These are phyloP conservation scores for Clarireedia homoeocarpa DNA, from an alignment of 2,329 filamentous ascomycete genomes.

Conservation along the genomic window DNA sequence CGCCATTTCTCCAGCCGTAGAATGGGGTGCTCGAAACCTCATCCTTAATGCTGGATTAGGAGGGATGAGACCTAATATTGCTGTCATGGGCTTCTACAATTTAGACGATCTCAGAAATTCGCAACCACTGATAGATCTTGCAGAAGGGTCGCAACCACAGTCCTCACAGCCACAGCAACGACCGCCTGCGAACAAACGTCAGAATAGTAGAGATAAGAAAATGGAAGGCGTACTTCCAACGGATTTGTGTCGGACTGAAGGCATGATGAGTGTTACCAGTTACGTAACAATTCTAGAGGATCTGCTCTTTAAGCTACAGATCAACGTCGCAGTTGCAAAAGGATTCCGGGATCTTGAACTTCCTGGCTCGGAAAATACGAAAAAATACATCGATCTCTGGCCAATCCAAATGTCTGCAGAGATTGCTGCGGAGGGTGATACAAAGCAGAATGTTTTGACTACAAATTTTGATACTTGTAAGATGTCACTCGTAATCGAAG, in stretches of 20 bases:
- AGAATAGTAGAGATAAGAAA: constrained; percentile 47
- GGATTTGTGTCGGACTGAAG: constrained; percentile 60
- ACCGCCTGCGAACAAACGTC: constrained; percentile 32
- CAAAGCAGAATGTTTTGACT: constrained; percentile 59
- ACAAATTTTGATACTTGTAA: constrained; percentile 88
- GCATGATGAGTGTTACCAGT: constrained; percentile 59
- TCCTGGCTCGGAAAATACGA: constrained; percentile 51
- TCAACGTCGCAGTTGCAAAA: constrained; percentile 79
- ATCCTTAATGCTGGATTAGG: constrained; percentile 75
- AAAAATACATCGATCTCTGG: constrained; percentile 83
- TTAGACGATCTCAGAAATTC: constrained; percentile 65
- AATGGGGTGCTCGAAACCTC: constrained; percentile 79
- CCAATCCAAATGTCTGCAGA: constrained; percentile 91
- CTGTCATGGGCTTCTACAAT: constrained; percentile 72
- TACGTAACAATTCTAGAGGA: constrained; percentile 83
- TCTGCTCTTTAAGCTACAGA: constrained; percentile 64
- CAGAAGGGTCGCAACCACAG: constrained; percentile 37
- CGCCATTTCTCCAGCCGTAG: constrained; percentile 71
- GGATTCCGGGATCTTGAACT: constrained; percentile 72
- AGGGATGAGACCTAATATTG: constrained; percentile 85
- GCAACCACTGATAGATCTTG: constrained; percentile 47
- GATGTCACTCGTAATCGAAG: constrained; percentile 20
- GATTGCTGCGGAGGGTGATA: constrained; percentile 57
- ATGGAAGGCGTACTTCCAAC: constrained; percentile 57
- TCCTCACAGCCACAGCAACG: constrained; percentile 15